Base-by-base conservation (phyloP, 805 yeast genomes). In the Yarrowia sp. region DNA sequence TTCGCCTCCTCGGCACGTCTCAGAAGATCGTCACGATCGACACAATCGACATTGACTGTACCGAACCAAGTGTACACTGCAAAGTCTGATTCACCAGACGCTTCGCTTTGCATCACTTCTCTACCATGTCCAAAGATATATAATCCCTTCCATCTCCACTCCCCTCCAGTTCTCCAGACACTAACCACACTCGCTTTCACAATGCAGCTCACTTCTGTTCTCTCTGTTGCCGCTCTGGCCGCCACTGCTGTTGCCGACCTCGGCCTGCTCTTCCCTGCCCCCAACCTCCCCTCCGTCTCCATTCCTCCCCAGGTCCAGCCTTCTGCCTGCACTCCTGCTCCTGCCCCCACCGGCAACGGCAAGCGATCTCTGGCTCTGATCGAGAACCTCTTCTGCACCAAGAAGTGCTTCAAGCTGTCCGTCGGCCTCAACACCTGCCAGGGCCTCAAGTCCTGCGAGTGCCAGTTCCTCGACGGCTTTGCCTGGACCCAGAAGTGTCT, bases 381-480 rank as follows among this genome's bases (percentile, higher is more conserved):
- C 4, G 58, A 51, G 58, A 33, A 51, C 41, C 58, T 51, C 28
- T 51, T 51, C 58, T 51, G 58, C 58, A 51, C 58, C 58, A 51
- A 51, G 58, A 51, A 51, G 58, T 51, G 58, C 58, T 51, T 51
- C 58, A 51, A 51, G 58, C 58, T 51, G 32, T 51, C 58, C 41
- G 58, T 51, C 41, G 58, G 58, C 58, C 58, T 51, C 30, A 33
- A 51, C 41, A 51, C 58, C 58, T 51, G 58, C 58, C 58, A 51
- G 58, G 58, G 58, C 41, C 58, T 51, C 32, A 33, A 51, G 58
- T 22, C 28, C 58, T 51, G 58, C 58, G 58, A 51, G 58, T 51
- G 58, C 30, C 41, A 51, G 58, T 51, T 51, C 58, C 58, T 51
- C 41, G 58, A 51, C 58, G 58, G 58, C 30, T 51, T 51, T 16